Base-by-base conservation (phyloP, 805 yeast species). In the Cyberlindnera mississippiensis region DNA sequence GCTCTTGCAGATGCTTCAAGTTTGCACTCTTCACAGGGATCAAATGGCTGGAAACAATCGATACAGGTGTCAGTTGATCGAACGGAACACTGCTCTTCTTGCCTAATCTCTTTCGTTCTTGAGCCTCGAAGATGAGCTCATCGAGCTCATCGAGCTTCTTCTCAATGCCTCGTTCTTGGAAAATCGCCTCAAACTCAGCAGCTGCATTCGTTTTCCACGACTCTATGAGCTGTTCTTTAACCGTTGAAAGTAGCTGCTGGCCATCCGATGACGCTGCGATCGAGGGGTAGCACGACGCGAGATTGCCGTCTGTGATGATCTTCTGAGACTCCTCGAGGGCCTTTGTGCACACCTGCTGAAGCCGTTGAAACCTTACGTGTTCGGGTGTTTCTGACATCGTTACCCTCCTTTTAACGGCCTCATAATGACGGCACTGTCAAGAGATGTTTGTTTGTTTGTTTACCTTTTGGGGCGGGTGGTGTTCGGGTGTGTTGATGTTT, bases 261-360 rank as follows among this genome's bases (percentile, higher is more conserved):
- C 80, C 81, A 11, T 64, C 67, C 13, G 59, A 60, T 11, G 71
- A 54, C 7, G 53, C 40, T 2, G 76, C 64, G 6, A 78, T 60
- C 5, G 65, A 57, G 4, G 85, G 85, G 51, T 71, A 79, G 50
- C 83, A 78, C 12, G 67, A 49, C 20, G 64, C 57, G 15, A 79
- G 53, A 43, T 73, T 74, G 14, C 75, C 81, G 7, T 66, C 58
- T 4, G 74, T 63, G 20, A 79, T 55, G 18, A 71, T 66, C 45
- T 67, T 70, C 37, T 75, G 71, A 3, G 79, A 69, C 47, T 73
- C 78, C 20, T 71, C 73, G 10, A 79, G 63, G 0, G 84, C 81
- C 42, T 75, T 69, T 2, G 60, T 57, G 36, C 75, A 66, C 18
- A 78, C 76, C 22, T 68, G 62, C 34, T 61, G 55, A n/a, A 78